These are phyloP conservation scores for Nemania sp. DNA, from an alignment of 2,329 filamentous ascomycete species.

Conservation along the genomic window DNA sequence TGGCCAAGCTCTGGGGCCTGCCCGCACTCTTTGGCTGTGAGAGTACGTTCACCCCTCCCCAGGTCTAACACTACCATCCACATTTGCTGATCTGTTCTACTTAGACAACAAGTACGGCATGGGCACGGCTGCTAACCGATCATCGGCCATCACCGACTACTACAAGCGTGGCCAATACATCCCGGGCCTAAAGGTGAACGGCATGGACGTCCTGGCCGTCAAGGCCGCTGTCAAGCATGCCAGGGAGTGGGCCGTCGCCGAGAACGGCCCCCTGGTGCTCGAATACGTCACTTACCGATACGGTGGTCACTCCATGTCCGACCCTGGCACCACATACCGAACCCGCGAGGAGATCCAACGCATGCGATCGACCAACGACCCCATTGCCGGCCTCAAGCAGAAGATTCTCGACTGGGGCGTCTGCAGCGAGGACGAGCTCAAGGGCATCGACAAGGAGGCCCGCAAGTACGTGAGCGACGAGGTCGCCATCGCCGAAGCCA, in stretches of 20 bases:
- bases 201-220: slow-evolving; percentile 98
- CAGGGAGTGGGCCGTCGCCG: slow-evolving; percentile 81
- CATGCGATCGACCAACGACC: slow-evolving; percentile 98
- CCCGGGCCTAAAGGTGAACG: slow-evolving; percentile 98
- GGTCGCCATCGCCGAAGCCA: slow-evolving; percentile 87
- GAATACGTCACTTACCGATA: slow-evolving; percentile 99
- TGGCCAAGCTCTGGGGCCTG: slow-evolving; percentile 99
- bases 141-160: slow-evolving; percentile 96
- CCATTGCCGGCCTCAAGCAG: slow-evolving; percentile 96
- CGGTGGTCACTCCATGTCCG: slow-evolving; percentile 99
- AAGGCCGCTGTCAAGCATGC: slow-evolving; percentile 95
- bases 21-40: slow-evolving; percentile 96
- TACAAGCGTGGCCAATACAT: slow-evolving; percentile 99
- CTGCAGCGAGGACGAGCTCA: slow-evolving; percentile 90
- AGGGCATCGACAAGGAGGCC: slow-evolving; percentile 93
- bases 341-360: slow-evolving; percentile 99
- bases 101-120: slow-evolving; percentile 99
- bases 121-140: slow-evolving; percentile 94
- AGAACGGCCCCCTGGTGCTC: slow-evolving; percentile 91
- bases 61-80: neutral
- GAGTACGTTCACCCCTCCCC: slow-evolving; percentile 65
- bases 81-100: slow-evolving; percentile 34
- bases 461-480: slow-evolving; percentile 84
- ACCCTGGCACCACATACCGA: slow-evolving; percentile 98
- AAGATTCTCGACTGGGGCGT: slow-evolving; percentile 97